Base-by-base conservation (phyloP, 768 basidiomycete genomes). In the Clitopilus passeckerianus region DNA sequence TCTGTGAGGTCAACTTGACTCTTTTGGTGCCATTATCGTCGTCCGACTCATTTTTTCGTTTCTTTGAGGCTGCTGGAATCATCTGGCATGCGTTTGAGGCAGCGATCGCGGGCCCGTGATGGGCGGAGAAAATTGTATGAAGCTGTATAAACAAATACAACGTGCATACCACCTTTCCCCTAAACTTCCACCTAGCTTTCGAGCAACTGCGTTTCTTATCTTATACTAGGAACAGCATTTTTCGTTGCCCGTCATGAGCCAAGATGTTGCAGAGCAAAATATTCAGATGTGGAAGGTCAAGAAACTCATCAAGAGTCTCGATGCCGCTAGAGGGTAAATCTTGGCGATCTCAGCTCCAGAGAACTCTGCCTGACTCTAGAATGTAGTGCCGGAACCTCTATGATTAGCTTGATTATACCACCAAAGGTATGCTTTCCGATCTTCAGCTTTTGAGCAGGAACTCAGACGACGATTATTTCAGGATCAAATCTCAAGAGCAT, bases 211-310 rank as follows among this genome's bases (percentile, higher is more conserved):
- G 65, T 52, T 67, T 68, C 68, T 68, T 60, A 63, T 57, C 66
- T 65, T 66, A 67, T 58, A 65, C 64, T 67, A 71, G 66, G 63
- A 70, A 70, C 68, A 65, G 60, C 64, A 66, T 65, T 68, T 64
- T 64, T 71, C 66, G 66, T 73, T 65, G 71, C 72, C 74, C 80
- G 87, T 71, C 66, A 91, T 90, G 89, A 89, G 84, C 81, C 87
- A 87, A 77, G 90, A 91, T 72, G 75, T 75, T 64, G 93, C 93
- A 72, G 93, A 95, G 78, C 91, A 94, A 78, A 95, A 95, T 72
- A 95, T 95, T 71, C 91, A 93, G 82, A 91, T 95, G 87, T 91
- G 92, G 95, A 95, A 97, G 79, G 89, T 96, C 77, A 95, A 95
- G 81, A 98, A 97, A 80, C 91, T 98, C 77, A 94, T 99, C 80